These are phyloP conservation scores for Aphanoascus verrucosus DNA, from an alignment of 2,329 filamentous ascomycete species.

Conservation along the genomic window DNA sequence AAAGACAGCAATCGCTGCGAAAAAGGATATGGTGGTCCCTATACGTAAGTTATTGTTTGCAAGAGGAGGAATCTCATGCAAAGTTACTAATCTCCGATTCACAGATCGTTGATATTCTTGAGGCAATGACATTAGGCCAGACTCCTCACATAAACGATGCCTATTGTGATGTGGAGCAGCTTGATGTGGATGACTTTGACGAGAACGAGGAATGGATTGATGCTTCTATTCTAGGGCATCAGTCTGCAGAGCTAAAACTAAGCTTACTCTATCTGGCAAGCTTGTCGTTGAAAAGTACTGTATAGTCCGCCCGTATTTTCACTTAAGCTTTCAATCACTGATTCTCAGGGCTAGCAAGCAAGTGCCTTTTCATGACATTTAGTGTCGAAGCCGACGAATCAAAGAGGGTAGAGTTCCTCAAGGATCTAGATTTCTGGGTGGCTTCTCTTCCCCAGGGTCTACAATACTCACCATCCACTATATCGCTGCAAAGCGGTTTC, in stretches of 20 bases:
- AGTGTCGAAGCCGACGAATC: background rate
- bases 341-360: background rate
- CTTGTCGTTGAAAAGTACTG: background rate
- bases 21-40: constrained; percentile 21
- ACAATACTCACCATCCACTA: background rate
- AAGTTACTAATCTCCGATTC: background rate
- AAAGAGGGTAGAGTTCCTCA: background rate
- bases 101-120: constrained; percentile 15
- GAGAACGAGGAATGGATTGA: background rate
- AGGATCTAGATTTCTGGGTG: background rate
- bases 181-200: constrained; percentile 17
- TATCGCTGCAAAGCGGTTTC: constrained; percentile 3
- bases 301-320: background rate
- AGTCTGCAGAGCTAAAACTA: background rate
- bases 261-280: background rate
- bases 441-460: background rate
- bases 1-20: constrained; percentile 9
- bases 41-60: constrained; percentile 11
- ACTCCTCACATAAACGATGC: constrained; percentile 19
- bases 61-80: background rate
- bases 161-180: constrained; percentile 18
- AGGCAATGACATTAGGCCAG: constrained; percentile 20
- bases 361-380: background rate
- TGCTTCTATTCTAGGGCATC: background rate
- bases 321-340: background rate